Evolutionary conservation across 2,329 filamentous ascomycete species (phyloP).

Genomic region (Arachnomyces sp.): DNA sequence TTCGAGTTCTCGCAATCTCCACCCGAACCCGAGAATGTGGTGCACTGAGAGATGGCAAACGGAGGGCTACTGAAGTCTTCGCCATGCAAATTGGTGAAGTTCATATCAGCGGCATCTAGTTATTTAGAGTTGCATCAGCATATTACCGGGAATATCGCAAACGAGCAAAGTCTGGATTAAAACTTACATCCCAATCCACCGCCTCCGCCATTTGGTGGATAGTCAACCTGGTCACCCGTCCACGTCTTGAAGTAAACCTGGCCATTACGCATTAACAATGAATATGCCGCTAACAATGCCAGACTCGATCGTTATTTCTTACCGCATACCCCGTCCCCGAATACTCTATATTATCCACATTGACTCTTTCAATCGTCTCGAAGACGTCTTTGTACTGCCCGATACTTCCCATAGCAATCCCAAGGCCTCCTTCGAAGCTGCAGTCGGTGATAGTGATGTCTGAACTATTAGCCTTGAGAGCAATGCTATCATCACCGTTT

Average conservation of each 20-base stretch:
- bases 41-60: slow-evolving; percentile 35
- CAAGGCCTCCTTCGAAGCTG: slow-evolving; percentile 44
- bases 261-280: no score
- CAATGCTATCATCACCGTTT: slow-evolving; percentile 49
- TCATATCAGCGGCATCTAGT: slow-evolving; percentile 28
- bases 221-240: slow-evolving; percentile 45
- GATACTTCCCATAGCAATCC: slow-evolving; percentile 52
- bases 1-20: slow-evolving; percentile 34
- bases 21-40: slow-evolving; percentile 26
- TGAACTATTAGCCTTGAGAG: slow-evolving; percentile 50
- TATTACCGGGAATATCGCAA: neutral
- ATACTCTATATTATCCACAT: slow-evolving; percentile 41
- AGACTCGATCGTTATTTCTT: no score
- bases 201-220: slow-evolving; percentile 52
- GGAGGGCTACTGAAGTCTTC: slow-evolving; percentile 22
- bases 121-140: neutral
- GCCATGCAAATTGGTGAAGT: slow-evolving; percentile 27
- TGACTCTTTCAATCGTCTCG: slow-evolving; percentile 46
- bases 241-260: slow-evolving; percentile 54
- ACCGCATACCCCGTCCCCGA: slow-evolving; percentile 41
- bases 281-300: no score
- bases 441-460: slow-evolving; percentile 47
- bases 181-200: slow-evolving; percentile 48
- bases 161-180: no score
- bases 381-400: slow-evolving; percentile 46